Evolutionary conservation across 768 basidiomycete genomes (phyloP), one percentile per base, ranked within the genome.

Genomic region (Mrakia gelida): DNA sequence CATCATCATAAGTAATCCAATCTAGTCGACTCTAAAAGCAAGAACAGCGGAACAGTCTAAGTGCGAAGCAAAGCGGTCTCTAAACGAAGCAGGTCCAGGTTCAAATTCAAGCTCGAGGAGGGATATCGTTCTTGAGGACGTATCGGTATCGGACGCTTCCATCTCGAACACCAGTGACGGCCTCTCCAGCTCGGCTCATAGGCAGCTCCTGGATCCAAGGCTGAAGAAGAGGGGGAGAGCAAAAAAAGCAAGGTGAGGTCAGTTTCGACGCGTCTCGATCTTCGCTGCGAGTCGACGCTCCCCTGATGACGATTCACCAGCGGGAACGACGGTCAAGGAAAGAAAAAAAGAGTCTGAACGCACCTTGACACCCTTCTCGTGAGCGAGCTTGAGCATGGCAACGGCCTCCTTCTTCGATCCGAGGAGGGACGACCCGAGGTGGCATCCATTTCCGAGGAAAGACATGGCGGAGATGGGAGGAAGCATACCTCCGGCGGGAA

Each of bases 341-440:
- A 28, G 28, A 9, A n/a, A 28, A 8, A 28, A 8, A n/a, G n/a
- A 59, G 13, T 16, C 18, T 23, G 8, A 16, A 59, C 59, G 4
- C 0, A 59, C 59, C 59, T 59, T 59, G 80, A 91, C 84, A 1
- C 85, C 84, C 82, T 90, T 88, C 79, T 88, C 85, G 9, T 86
- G 87, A 1, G 89, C 89, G 43, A 91, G 86, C 72, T 88, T 83
- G 54, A 90, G 86, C 90, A 91, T 91, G 76, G 87, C 86, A 26
- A 86, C 75, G n/a, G 86, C 87, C 34, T 90, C 90, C 75, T 86
- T 85, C 84, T 89, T 89, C 82, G 85, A 88, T 56, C 90, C 90
- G 67, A 90, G 87, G 81, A 86, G 85, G 59, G 82, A 83, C 38
- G 82, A 83, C 38, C 84, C 80, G 73, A 86, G 76, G 9, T 80